Evolutionary conservation across 768 basidiomycete genomes (phyloP), one percentile per base, ranked within the genome.

Genomic region (Leccinum arenicola): DNA sequence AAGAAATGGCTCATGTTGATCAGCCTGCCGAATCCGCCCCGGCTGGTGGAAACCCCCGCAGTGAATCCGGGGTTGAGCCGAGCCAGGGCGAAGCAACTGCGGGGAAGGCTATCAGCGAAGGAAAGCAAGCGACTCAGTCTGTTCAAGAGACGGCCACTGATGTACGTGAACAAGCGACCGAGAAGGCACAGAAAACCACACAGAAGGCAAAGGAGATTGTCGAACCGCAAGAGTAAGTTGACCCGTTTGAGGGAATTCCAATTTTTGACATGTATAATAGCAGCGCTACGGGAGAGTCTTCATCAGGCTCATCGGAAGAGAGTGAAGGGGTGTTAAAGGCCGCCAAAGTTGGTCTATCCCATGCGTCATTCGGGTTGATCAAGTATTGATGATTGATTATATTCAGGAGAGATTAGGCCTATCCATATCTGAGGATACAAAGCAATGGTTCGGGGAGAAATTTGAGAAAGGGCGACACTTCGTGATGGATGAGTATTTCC

Each of bases 401-500:
- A n/a, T 43, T 1, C n/a, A 80, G 79, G 76, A 73, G 27, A 75
- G 74, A 23, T 54, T 85, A 31, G 70, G 77, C 47, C 77, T 33
- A 33, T 33, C 33, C 33, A 5, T 93, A 43, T 86, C 91, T 1
- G 81, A 88, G 53, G 80, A 89, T 63, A 87, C 90, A 62, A 86
- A 85, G 60, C 83, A 86, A 10, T 74, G 68, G 12, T 81, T 77
- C 0, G 71, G 78, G 35, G 82, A 87, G 7, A 77, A 86, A 12
- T 52, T 78, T 48, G 82, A 89, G 50, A 80, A 81, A 15, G 80
- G 84, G 25, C 84, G 84, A 68, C 78, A 86, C 33, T 89, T 91
- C 73, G 65, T 97, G 54, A 74, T 76, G 15, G 91, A 95, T 52
- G 91, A 95, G 40, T 89, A 88, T 64, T 95, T 97, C 80, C 95